These are phyloP conservation scores for Syzygium malaccense DNA, from an alignment of 441 rosid genomes.

Conservation along the genomic window DNA sequence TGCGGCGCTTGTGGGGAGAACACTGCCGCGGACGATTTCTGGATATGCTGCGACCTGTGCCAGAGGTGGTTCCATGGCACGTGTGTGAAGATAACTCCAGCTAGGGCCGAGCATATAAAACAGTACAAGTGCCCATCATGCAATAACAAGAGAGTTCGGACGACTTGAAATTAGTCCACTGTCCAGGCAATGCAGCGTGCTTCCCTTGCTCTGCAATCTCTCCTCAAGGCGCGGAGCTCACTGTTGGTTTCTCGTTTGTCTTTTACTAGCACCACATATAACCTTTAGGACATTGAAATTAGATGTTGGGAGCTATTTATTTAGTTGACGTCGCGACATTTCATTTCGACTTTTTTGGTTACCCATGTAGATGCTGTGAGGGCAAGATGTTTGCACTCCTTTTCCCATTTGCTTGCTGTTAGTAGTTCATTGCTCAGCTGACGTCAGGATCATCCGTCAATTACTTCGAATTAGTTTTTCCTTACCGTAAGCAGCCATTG, in stretches of 20 bases:
- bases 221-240: neutral
- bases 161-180: slow-evolving; percentile 23
- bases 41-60: slow-evolving; percentile 16
- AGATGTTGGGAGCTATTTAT: neutral
- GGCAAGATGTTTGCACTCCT: neutral
- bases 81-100: slow-evolving; percentile 90
- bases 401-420: neutral
- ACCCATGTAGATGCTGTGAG: neutral
- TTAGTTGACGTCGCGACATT: neutral
- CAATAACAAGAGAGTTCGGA: slow-evolving; percentile 69
- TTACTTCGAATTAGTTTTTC: neutral
- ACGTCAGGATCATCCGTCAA: neutral
- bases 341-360: neutral
- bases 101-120: slow-evolving; percentile 83
- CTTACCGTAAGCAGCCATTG: neutral
- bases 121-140: slow-evolving; percentile 87
- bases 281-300: neutral
- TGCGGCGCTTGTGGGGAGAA: slow-evolving; percentile 19
- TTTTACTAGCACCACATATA: neutral
- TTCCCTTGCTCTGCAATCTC: neutral
- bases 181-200: neutral
- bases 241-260: neutral
- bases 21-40: slow-evolving; percentile 6
- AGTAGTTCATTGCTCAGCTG: neutral
- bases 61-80: slow-evolving; percentile 27